Base-by-base conservation (phyloP, 1,284 basidiomycete species). In the Schizophyllum commune region DNA sequence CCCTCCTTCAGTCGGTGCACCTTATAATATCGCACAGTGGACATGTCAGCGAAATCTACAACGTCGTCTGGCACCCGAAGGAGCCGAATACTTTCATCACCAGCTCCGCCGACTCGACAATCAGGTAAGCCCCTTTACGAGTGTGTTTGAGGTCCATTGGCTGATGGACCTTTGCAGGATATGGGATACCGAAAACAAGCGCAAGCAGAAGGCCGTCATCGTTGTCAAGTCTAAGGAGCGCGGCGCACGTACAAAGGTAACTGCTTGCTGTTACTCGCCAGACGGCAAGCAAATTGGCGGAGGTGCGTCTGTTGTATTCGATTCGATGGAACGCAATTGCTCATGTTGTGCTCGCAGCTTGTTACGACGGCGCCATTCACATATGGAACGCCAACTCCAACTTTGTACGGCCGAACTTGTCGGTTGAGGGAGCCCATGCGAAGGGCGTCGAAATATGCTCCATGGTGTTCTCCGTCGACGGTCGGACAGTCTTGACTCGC, bases 161-260 rank as follows among this genome's bases (percentile, higher is more conserved):
- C 59, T 60, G 51, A 59, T 21, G 53, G 59, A 27, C 27, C 55
- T 47, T 52, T 56, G 56, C 66, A 94, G 94, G 61, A 91, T 99
- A 72, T 99, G 97, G 97, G 90, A 98, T 67, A 83, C 88, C 8
- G 89, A 92, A 68, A 86, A 93, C 68, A 89, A 86, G 68, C 83
- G 89, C 56, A 96, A 96, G 73, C 95, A 98, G 71, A 94, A 94
- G 76, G 84, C 86, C 0, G 93, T 98, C 39, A 95, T 99, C 66
- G 94, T 98, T 9, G 91, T 98, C 66, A 96, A 96, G 74, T 96
- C 93, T 19, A 98, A 96, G 72, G 94, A 96, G 67, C 82, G 96
- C 57, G 97, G 97, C n/a, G 89, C 92, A 17, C 83, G 95, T 65
- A 98, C 96, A 11, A 95, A 94, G 71, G 89, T 99, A 15, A 92